These are phyloP conservation scores for Mycena kentingensis DNA, from an alignment of 768 basidiomycete species.

Conservation along the genomic window DNA sequence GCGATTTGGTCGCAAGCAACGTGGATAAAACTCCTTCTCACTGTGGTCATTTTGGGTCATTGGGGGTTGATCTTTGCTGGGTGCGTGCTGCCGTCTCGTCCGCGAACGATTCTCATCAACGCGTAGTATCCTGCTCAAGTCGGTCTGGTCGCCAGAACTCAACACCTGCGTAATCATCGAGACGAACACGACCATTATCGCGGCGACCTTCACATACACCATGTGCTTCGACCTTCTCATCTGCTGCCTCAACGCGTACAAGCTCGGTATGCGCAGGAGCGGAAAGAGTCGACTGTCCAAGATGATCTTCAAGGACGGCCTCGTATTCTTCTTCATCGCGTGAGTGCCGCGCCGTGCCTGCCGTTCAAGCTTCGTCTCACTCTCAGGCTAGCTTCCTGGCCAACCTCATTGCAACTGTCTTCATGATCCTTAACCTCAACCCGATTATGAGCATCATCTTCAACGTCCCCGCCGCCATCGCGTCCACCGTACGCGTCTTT, in stretches of 20 bases:
- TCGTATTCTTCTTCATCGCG: conserved; percentile 79
- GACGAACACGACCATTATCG: conserved; percentile 64
- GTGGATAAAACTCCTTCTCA: conserved; percentile 35
- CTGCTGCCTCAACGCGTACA: conserved; percentile 59
- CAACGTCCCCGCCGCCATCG: conserved; percentile 64
- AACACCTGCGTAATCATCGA: conserved; percentile 57
- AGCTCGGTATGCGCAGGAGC: conserved; percentile 41
- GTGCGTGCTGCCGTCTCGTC: conserved; percentile 25
- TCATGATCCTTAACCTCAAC: conserved; percentile 69
- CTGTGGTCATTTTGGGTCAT: conserved; percentile 45
- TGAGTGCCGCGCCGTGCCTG: conserved; percentile 34
- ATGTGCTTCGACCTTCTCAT: conserved; percentile 74
- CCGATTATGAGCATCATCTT: conserved; percentile 67
- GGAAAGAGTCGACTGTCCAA: conserved; percentile 51
- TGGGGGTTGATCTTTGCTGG: conserved; percentile 41
- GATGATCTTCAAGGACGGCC: conserved; percentile 70
- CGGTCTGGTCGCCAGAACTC: conserved; percentile 48
- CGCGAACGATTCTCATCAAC: background rate
- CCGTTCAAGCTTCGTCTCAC: background rate
- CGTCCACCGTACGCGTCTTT: conserved; percentile 45
- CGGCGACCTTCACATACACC: conserved; percentile 73
- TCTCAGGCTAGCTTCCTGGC: conserved; percentile 48
- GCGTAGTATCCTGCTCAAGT: conserved; percentile 57
- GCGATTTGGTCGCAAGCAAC: conserved; percentile 36
- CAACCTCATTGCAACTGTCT: conserved; percentile 51